Conservation (phyloP, 352 stramenopile genomes). For the Phytophthora tubulina region DNA sequence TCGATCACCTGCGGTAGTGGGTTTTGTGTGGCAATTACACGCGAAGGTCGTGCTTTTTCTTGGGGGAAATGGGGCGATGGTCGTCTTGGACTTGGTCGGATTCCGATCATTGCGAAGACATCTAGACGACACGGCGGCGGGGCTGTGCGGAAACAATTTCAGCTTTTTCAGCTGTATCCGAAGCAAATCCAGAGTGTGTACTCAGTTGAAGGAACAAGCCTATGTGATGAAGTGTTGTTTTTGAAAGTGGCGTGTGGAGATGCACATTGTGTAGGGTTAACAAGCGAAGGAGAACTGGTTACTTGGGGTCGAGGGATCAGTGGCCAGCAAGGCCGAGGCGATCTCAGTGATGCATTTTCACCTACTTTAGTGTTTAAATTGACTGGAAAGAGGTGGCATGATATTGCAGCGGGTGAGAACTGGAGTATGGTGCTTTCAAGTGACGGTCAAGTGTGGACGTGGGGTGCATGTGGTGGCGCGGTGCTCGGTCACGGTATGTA, state of each 20-base stretch:
- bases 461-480: constrained; percentile 74
- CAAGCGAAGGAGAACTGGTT: constrained; percentile 58
- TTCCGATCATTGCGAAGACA: constrained; percentile 57
- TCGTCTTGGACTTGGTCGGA: constrained; percentile 72
- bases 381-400: constrained; percentile 40
- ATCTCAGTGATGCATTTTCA: constrained; percentile 41
- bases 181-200: constrained; percentile 28
- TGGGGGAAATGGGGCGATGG: constrained; percentile 87
- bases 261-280: constrained; percentile 82
- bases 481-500: constrained; percentile 63
- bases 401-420: constrained; percentile 75
- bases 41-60: constrained; percentile 66
- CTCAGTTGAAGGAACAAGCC: background rate
- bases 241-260: constrained; percentile 72
- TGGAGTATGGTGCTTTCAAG: constrained; percentile 82
- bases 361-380: constrained; percentile 34
- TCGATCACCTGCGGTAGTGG: constrained; percentile 76
- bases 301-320: constrained; percentile 84
- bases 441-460: constrained; percentile 80
- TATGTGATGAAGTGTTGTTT: constrained; percentile 19
- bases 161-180: constrained; percentile 65
- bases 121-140: constrained; percentile 47
- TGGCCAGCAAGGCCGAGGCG: constrained; percentile 82
- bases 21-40: constrained; percentile 78
- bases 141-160: constrained; percentile 57